These are phyloP conservation scores for Mycena galericulata DNA, from an alignment of 768 basidiomycete genomes.

Conservation along the genomic window DNA sequence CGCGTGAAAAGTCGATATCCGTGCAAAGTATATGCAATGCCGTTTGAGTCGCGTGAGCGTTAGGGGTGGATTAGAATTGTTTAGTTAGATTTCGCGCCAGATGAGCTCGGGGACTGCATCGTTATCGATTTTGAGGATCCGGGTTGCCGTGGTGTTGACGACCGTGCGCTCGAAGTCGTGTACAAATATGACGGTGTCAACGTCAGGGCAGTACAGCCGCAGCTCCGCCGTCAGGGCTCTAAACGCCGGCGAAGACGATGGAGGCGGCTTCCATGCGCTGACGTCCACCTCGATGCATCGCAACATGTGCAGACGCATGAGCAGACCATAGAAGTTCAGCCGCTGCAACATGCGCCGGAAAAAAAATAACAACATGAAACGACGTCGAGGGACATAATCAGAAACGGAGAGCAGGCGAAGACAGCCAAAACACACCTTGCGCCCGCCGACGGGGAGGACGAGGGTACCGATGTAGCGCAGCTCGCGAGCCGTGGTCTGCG, in stretches of 20 bases:
- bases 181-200: conserved; percentile 69
- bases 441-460: conserved; percentile 68
- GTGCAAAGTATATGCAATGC: background rate
- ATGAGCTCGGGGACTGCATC: conserved; percentile 39
- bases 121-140: conserved; percentile 42
- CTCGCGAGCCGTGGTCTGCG: conserved; percentile 47
- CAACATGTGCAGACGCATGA: conserved; percentile 64
- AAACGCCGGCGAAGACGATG: conserved; percentile 61
- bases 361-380: too few relatives aligned
- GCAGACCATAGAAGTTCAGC: conserved; percentile 68
- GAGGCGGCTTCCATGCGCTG: conserved; percentile 73
- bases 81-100: conserved; percentile 45
- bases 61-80: too few relatives aligned
- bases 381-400: too few relatives aligned
- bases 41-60: background rate
- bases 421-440: conserved; percentile 57
- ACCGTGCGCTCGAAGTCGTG: conserved; percentile 67
- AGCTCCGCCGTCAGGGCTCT: conserved; percentile 72
- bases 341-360: conserved; percentile 52
- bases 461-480: conserved; percentile 74
- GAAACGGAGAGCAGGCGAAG: conserved; percentile 14
- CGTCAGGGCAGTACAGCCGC: conserved; percentile 67
- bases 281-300: conserved; percentile 73
- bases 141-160: conserved; percentile 45
- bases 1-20: background rate